These are phyloP conservation scores for Aspergillus bridgeri DNA, from an alignment of 495 filamentous ascomycete genomes.

Conservation along the genomic window DNA sequence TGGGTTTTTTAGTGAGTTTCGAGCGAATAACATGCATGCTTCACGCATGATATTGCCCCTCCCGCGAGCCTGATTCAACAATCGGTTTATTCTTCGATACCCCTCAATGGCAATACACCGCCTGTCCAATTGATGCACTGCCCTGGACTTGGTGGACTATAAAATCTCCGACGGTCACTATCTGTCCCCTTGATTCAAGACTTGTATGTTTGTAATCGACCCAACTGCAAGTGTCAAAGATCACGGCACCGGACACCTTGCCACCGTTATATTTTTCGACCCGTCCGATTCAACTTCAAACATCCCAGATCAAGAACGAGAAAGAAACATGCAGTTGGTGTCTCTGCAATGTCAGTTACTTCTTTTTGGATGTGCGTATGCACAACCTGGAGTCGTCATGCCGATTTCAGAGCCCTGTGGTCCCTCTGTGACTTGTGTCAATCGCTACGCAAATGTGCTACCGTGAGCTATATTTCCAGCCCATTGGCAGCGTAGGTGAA, in stretches of 20 bases:
- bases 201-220: not conserved
- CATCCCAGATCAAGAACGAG: not conserved
- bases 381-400: slow-evolving; percentile 11
- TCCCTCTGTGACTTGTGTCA: slow-evolving; percentile 24
- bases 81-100: not conserved
- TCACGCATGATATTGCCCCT: not conserved
- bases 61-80: not conserved
- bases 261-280: not conserved
- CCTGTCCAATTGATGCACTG: not conserved
- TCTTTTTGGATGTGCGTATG: not conserved
- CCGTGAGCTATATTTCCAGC: slow-evolving; percentile 7
- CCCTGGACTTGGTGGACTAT: not conserved
- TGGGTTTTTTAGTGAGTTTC: not conserved
- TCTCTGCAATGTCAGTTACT: not conserved
- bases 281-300: not conserved
- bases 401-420: slow-evolving; percentile 14
- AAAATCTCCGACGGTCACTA: not conserved
- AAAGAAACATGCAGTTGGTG: not conserved
- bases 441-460: slow-evolving; percentile 22
- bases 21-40: not conserved
- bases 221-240: not conserved
- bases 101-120: not conserved
- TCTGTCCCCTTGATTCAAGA: not conserved
- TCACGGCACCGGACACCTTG: not conserved
- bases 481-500: not conserved